Conservation (phyloP, 305 asterid genomes). For the Solanum hybrid region DNA sequence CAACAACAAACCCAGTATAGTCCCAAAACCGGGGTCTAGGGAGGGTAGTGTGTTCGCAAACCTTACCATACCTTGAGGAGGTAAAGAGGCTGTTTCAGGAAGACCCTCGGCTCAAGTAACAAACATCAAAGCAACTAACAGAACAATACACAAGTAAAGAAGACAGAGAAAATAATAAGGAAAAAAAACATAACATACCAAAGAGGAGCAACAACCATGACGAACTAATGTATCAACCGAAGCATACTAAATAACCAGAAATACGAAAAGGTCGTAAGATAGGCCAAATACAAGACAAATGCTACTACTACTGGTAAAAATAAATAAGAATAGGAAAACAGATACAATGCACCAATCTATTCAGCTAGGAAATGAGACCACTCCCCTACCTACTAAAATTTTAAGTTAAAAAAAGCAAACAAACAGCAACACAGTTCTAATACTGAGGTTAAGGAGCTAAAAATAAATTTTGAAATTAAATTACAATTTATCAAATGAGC, state of each 20-base stretch:
- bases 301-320: neutral
- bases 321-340: neutral
- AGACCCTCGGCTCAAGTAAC: neutral
- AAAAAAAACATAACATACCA: neutral
- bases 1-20: neutral
- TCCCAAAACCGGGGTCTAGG: neutral
- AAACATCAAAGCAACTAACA: neutral
- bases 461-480: neutral
- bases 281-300: neutral
- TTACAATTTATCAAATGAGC: neutral
- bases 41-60: neutral
- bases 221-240: neutral
- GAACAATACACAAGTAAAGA: neutral
- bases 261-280: neutral
- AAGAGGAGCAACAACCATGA: neutral
- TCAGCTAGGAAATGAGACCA: neutral
- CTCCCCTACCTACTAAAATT: neutral
- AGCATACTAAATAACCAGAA: neutral
- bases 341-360: neutral
- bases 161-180: neutral
- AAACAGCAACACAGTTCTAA: neutral
- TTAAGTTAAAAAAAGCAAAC: neutral
- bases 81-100: neutral
- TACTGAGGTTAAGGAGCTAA: neutral
- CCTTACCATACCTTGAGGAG: neutral